phyloP scores from a whole-genome alignment of 257 asterid species.

The Scutellaria baicalensis region DNA sequence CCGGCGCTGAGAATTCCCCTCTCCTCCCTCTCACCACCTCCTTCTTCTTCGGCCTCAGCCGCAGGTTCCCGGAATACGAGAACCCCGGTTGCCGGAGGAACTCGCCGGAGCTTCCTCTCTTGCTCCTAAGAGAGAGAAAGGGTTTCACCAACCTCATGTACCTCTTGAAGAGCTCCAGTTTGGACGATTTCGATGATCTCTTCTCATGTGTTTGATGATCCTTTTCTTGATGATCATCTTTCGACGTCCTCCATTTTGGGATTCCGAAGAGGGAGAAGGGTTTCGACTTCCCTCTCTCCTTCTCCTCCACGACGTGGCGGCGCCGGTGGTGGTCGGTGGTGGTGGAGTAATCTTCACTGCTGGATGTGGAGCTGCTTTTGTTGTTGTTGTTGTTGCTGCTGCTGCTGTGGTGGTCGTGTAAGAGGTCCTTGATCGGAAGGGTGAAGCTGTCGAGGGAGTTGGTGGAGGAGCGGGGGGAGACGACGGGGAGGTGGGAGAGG shows the following conservation, averaged over 20 bases:
- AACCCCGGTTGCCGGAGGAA: constrained; percentile 27
- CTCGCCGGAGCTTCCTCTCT: constrained; percentile 13
- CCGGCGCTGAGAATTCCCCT: constrained; percentile 76
- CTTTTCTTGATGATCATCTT: background rate
- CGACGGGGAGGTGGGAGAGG: constrained; percentile 50
- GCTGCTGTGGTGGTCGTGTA: background rate
- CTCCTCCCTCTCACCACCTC: constrained; percentile 35
- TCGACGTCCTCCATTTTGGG: constrained; percentile 45
- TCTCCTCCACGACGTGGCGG: constrained; percentile 8
- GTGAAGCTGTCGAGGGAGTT: constrained; percentile 57
- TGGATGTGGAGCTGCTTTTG: constrained; percentile 1
- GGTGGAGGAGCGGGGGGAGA: constrained; percentile 67
- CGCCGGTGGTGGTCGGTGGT: background rate
- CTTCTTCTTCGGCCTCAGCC: constrained; percentile 35
- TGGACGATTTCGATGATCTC: constrained; percentile 31
- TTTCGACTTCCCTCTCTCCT: constrained; percentile 40
- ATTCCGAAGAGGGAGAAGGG: constrained; percentile 55
- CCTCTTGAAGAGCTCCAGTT: constrained; percentile 50
- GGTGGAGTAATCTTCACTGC: background rate
- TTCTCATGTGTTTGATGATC: constrained; percentile 24
- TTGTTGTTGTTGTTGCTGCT: background rate
- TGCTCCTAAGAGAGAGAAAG: constrained; percentile 26
- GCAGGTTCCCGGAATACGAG: constrained; percentile 65
- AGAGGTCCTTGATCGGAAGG: constrained; percentile 41
- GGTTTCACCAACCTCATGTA: constrained; percentile 62